Percentiles rank a stretch among this genome's conserved stretches.
Evolutionary conservation across 75 land plant species (phyloP).

Genomic region (Pinus taeda): DNA sequence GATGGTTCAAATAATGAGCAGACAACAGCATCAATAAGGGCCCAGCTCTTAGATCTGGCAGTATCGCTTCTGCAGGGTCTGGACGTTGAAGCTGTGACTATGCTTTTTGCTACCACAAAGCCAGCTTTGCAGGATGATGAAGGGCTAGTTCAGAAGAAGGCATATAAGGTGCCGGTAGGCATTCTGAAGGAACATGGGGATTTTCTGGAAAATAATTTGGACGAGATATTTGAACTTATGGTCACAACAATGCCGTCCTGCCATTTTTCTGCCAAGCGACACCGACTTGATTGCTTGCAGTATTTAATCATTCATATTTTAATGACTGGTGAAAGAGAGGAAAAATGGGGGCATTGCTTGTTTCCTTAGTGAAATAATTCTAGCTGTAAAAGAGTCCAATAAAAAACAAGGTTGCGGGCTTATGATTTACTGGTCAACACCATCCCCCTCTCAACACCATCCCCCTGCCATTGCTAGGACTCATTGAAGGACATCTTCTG

Average conservation of each 20-base stretch:
- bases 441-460: too few species aligned
- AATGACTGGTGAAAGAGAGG: conserved; percentile 33
- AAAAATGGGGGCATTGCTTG: conserved; percentile 41
- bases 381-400: conserved; percentile 81
- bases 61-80: conserved; percentile 73
- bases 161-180: conserved; percentile 80
- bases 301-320: conserved; percentile 52
- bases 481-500: too few species aligned
- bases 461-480: too few species aligned
- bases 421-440: too few species aligned
- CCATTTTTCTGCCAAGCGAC: conserved; percentile 76
- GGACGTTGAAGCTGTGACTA: conserved; percentile 45
- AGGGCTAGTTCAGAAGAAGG: conserved; percentile 84
- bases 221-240: conserved; percentile 59
- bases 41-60: conserved; percentile 31
- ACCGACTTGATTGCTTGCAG: conserved; percentile 81
- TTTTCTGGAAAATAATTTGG: conserved; percentile 47
- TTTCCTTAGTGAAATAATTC: conserved; percentile 79
- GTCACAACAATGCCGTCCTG: conserved; percentile 51
- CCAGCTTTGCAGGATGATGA: conserved; percentile 75
- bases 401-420: too few species aligned
- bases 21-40: conserved; percentile 44
- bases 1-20: conserved; percentile 41
- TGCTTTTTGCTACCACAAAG: conserved; percentile 54
- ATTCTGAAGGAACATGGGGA: conserved; percentile 63